Conservation (phyloP, 495 filamentous ascomycete species). For the Neurospora terricola region DNA sequence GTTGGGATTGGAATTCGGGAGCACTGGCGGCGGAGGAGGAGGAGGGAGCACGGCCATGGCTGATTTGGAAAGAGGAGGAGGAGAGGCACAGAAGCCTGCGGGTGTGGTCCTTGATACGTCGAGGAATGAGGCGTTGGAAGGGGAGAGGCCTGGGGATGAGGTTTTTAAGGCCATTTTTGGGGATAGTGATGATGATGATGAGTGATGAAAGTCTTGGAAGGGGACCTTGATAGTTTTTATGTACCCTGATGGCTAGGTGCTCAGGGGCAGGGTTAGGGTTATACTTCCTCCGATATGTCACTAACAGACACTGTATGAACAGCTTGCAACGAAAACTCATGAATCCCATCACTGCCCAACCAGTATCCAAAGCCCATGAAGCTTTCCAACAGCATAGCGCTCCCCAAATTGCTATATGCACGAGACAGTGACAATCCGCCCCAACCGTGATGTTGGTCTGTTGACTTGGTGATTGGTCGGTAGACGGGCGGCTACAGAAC, state of each 20-base stretch:
- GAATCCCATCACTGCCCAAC: not conserved
- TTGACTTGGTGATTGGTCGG: not conserved
- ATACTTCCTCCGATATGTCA: not conserved
- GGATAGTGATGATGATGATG: conserved; percentile 71
- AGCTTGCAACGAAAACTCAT: not conserved
- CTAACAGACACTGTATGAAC: not conserved
- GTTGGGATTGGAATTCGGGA: conserved; percentile 2
- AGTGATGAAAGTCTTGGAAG: conserved; percentile 16
- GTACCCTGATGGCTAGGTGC: not conserved
- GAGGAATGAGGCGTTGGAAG: conserved; percentile 79
- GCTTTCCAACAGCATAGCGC: not conserved
- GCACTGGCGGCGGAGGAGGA: conserved; percentile 8
- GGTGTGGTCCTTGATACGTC: conserved; percentile 53
- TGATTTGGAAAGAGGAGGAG: not conserved
- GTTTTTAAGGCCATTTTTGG: conserved; percentile 94
- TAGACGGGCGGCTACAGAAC: not conserved
- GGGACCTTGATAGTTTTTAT: not conserved
- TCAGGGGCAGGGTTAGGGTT: not conserved
- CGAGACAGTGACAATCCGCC: not conserved
- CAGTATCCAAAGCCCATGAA: too few relatives aligned
- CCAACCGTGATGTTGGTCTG: not conserved
- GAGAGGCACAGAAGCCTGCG: not conserved
- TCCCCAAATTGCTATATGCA: not conserved
- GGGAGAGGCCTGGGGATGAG: conserved; percentile 70
- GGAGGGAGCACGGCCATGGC: conserved; percentile 21